These are phyloP conservation scores for Sarocladiaceae sp. DNA, from an alignment of 2,329 filamentous ascomycete genomes.

Conservation along the genomic window DNA sequence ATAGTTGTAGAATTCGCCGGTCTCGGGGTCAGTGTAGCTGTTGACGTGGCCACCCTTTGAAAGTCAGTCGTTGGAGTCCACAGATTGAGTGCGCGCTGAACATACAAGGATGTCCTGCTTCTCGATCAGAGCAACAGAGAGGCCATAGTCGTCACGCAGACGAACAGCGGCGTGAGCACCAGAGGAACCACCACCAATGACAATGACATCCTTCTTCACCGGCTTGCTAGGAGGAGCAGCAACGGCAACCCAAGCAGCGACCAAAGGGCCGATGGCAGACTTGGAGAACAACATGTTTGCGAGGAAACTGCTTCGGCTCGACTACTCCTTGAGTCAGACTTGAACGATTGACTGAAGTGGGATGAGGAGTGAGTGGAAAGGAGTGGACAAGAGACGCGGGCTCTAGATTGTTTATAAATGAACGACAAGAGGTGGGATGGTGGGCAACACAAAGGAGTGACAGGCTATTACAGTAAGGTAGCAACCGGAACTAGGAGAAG, in stretches of 20 bases:
- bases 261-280: constrained; percentile 1
- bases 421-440: no score
- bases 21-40: constrained; percentile 41
- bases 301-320: background rate
- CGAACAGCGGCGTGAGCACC: constrained; percentile 31
- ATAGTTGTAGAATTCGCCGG: constrained; percentile 26
- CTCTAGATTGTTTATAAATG: background rate
- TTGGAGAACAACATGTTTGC: constrained; percentile 10
- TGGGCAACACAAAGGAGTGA: background rate
- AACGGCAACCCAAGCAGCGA: background rate
- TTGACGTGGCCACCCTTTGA: constrained; percentile 45
- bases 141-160: constrained; percentile 29
- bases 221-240: constrained; percentile 4
- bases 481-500: background rate
- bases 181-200: constrained; percentile 33
- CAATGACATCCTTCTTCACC: constrained; percentile 26
- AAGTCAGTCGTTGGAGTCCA: no score
- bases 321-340: background rate
- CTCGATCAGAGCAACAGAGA: constrained; percentile 31
- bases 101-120: constrained; percentile 26
- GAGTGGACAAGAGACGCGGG: background rate
- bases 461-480: background rate
- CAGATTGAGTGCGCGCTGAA: background rate
- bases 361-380: background rate
- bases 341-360: background rate